Base-by-base conservation (phyloP, 768 basidiomycete species). In the Macrocybe gigantea region DNA sequence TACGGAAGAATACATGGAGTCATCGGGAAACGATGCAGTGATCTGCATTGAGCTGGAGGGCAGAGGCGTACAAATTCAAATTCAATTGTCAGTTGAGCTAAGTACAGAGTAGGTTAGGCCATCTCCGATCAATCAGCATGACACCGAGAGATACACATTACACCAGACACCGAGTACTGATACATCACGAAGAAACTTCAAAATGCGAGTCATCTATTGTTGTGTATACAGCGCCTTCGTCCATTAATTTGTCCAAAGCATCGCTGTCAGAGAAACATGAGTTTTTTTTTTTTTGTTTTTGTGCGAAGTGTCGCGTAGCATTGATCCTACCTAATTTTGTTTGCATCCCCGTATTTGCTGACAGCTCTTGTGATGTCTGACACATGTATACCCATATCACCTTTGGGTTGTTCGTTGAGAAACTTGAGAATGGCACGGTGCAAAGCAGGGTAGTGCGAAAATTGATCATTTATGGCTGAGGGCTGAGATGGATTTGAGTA, bases 201-300 rank as follows among this genome's bases (percentile, higher is more conserved):
- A 82, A 86, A 56, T 90, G 88, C n/a, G 78, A 85, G 52, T 93
- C 90, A 57, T 93, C 85, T 36, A 83, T 77, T 0, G 89, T 90
- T 46, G 79, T 85, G 64, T 78, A 97, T 48, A 94, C 73, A 53
- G 78, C 66, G 0, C 93, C 93, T 0, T 88, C 83, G 45, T 85
- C 82, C 74, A 91, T 83, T 45, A 97, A 73, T 44, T 66, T 64
- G 54, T 93, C 88, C 53, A 94, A 67, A 5, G 87, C 87, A 38
- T 77, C 70, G 59, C 91, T 89, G 50, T 32, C 32, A 13, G 22
- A 22, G 22, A 22, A 22, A 22, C 22, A 22, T 36, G 32, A 33
- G 37, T 29, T 55, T 40, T n/a, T 33, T n/a, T n/a, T n/a, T n/a
- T n/a, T n/a, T n/a, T n/a, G n/a, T n/a, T n/a, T n/a, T 13, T 42